Conservation (phyloP, 2,329 filamentous ascomycete species). For the Colletotrichum orchidophilum region DNA sequence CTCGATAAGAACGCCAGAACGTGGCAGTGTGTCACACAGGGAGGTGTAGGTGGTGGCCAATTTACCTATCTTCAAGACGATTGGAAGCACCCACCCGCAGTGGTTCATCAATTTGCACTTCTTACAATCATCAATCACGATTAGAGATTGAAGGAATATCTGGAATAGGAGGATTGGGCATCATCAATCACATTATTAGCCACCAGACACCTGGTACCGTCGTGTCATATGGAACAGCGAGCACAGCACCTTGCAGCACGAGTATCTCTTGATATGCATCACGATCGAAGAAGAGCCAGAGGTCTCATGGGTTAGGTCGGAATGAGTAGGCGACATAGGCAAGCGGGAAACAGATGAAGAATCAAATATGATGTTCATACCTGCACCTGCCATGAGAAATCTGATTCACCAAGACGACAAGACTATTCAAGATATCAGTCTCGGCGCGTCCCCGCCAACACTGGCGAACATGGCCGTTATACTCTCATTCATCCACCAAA, state of each 20-base stretch:
- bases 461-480: neutral
- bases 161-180: neutral
- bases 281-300: neutral
- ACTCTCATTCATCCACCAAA: neutral
- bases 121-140: too few relatives aligned
- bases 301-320: neutral
- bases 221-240: neutral
- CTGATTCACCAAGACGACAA: neutral
- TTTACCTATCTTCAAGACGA: neutral
- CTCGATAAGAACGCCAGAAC: too few relatives aligned
- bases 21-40: too few relatives aligned
- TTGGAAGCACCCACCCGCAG: neutral
- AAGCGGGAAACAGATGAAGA: neutral
- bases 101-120: too few relatives aligned
- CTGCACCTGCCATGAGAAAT: neutral
- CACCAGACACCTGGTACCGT: neutral
- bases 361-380: neutral
- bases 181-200: neutral
- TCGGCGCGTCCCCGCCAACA: neutral
- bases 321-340: neutral
- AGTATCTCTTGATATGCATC: neutral
- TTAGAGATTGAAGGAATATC: neutral
- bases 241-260: neutral
- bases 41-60: too few relatives aligned
- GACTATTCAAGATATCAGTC: neutral